phyloP scores from a whole-genome alignment of 208 protist species.

The Acanthamoeba culbertsoni region DNA sequence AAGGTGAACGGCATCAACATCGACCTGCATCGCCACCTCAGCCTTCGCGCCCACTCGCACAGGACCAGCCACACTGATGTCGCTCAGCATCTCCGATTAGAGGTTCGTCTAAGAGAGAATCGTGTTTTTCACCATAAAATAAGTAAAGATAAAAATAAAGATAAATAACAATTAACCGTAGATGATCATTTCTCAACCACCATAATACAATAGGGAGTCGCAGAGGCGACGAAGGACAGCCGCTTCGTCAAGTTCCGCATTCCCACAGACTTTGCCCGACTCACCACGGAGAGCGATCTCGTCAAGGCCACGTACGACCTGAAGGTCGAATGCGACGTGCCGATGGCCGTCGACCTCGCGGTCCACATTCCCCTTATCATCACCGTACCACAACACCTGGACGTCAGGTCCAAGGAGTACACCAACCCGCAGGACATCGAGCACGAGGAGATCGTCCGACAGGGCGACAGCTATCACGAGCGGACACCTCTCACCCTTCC shows the following conservation, averaged over 20 bases:
- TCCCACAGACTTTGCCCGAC: background rate
- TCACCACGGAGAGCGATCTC: constrained; percentile 27
- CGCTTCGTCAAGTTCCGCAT: constrained; percentile 20
- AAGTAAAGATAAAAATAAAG: too few relatives aligned
- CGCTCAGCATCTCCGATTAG: background rate
- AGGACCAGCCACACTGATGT: background rate
- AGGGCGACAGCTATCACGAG: constrained; percentile 45
- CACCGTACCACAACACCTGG: constrained; percentile 43
- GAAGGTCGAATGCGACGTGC: constrained; percentile 56
- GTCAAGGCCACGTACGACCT: background rate
- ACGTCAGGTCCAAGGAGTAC: background rate
- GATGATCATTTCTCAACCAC: background rate
- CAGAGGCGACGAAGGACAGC: constrained; percentile 48
- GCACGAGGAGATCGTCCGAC: background rate
- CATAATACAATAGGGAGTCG: background rate
- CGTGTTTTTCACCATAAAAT: too few relatives aligned
- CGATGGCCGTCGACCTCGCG: constrained; percentile 35
- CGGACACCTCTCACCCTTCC: constrained; percentile 36
- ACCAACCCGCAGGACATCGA: background rate
- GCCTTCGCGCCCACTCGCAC: background rate
- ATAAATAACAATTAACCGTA: too few relatives aligned
- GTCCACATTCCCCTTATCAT: background rate
- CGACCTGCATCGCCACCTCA: background rate
- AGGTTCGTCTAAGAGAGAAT: background rate
- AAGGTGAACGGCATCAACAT: constrained; percentile 50